Evolutionary conservation across 345 rosid genomes (phyloP).

Genomic region (Clausena lansium): DNA sequence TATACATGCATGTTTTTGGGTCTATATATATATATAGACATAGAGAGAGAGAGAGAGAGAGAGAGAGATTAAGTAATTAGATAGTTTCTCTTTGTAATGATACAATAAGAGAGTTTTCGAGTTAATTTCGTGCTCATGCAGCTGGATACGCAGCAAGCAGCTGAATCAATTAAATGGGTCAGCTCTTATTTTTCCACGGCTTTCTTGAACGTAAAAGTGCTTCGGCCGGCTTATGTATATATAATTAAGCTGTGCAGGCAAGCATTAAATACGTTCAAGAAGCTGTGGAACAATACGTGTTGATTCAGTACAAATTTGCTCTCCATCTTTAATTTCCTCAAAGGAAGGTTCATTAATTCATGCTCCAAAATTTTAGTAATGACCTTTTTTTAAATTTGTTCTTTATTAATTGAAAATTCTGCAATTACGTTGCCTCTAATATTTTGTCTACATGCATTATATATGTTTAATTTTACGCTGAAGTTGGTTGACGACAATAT

Average conservation of each 20-base stretch:
- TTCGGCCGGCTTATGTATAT: not conserved
- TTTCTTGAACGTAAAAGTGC: constrained; percentile 4
- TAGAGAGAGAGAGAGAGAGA: too few species aligned
- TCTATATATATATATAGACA: too few species aligned
- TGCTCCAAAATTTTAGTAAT: too few species aligned
- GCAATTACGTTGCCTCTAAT: not conserved
- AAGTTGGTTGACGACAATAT: not conserved
- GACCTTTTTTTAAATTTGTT: not conserved
- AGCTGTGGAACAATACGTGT: not conserved
- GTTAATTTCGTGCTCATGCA: not conserved
- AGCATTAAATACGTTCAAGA: not conserved
- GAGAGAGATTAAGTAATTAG: too few species aligned
- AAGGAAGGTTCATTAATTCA: not conserved
- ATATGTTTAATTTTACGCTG: not conserved
- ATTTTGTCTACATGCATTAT: not conserved
- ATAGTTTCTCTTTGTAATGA: too few species aligned
- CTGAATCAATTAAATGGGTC: not conserved
- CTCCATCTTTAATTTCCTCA: not conserved
- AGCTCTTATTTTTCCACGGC: not conserved
- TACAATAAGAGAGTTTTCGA: not conserved
- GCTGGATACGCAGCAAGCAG: not conserved
- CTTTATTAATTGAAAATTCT: not conserved
- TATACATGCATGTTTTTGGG: accelerated
- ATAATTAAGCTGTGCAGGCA: not conserved
- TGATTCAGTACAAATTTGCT: not conserved